phyloP scores from a whole-genome alignment of 805 yeast species.

The Ogataea ramenticola region DNA sequence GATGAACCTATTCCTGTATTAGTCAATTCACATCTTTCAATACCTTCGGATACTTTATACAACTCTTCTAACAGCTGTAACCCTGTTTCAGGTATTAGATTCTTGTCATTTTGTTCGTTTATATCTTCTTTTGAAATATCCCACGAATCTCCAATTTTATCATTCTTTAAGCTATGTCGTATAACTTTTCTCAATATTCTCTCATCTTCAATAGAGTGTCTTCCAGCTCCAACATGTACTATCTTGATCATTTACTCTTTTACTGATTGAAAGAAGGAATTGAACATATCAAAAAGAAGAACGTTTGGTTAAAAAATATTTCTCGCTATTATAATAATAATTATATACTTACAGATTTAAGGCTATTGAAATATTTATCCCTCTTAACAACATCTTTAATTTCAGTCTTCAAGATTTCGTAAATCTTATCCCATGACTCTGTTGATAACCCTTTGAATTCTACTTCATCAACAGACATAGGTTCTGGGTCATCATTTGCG shows the following conservation, averaged over 20 bases:
- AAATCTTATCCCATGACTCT: conserved; percentile 31
- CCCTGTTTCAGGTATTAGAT: too few relatives aligned
- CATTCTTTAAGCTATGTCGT: neutral
- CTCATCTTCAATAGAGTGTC: conserved; percentile 22
- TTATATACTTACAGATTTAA: conserved; percentile 6
- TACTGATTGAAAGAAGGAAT: neutral
- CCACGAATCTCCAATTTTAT: neutral
- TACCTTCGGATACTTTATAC: neutral
- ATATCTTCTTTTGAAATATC: too few relatives aligned
- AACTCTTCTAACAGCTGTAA: neutral
- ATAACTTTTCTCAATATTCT: conserved; percentile 1
- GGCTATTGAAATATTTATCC: conserved; percentile 9
- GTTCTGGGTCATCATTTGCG: neutral
- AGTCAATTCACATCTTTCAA: conserved; percentile 33
- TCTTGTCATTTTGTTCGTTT: too few relatives aligned
- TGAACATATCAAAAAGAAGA: conserved; percentile 6
- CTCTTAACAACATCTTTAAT: conserved; percentile 10
- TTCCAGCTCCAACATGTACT: conserved; percentile 2
- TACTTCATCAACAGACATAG: neutral
- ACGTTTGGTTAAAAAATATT: too few relatives aligned
- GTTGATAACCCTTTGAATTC: conserved; percentile 3
- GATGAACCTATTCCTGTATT: conserved; percentile 46
- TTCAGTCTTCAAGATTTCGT: conserved; percentile 26
- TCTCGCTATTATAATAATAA: neutral
- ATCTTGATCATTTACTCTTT: neutral